phyloP scores from a whole-genome alignment of 768 basidiomycete genomes.

The Mrakia blollopis region DNA sequence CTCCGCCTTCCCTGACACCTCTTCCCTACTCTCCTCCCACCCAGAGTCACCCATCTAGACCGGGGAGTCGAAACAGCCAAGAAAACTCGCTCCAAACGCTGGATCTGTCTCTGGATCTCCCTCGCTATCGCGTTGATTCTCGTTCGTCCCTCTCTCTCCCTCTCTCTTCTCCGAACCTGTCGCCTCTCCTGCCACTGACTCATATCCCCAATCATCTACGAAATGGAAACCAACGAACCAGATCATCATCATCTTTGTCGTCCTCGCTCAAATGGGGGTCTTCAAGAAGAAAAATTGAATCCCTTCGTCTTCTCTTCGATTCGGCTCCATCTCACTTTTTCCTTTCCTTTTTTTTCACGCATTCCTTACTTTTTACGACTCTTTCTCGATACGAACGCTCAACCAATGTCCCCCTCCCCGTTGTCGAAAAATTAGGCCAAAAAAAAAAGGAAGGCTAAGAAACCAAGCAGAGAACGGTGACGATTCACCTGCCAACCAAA shows the following conservation, averaged over 20 bases:
- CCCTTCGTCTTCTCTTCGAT: background rate
- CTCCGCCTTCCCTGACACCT: too few relatives aligned
- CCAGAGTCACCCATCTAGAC: slow-evolving; percentile 1
- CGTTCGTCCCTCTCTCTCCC: background rate
- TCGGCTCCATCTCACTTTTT: background rate
- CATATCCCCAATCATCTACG: background rate
- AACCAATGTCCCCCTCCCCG: background rate
- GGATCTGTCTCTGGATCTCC: background rate
- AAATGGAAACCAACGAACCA: background rate
- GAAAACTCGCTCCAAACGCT: slow-evolving; percentile 15
- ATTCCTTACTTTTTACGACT: background rate
- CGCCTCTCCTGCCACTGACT: background rate
- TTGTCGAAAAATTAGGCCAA: background rate
- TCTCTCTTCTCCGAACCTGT: background rate
- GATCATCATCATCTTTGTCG: slow-evolving; percentile 4
- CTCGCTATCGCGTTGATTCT: background rate
- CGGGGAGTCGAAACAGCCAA: slow-evolving; percentile 12
- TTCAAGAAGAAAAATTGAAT: background rate
- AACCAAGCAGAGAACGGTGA: background rate
- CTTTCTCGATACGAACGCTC: background rate
- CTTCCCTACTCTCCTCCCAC: background rate
- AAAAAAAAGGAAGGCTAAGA: background rate
- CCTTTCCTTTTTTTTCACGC: background rate
- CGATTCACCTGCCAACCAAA: background rate
- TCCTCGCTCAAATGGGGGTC: slow-evolving; percentile 4